Evolutionary conservation across 345 rosid species (phyloP).

Genomic region (Eucalyptus sideroxylon): DNA sequence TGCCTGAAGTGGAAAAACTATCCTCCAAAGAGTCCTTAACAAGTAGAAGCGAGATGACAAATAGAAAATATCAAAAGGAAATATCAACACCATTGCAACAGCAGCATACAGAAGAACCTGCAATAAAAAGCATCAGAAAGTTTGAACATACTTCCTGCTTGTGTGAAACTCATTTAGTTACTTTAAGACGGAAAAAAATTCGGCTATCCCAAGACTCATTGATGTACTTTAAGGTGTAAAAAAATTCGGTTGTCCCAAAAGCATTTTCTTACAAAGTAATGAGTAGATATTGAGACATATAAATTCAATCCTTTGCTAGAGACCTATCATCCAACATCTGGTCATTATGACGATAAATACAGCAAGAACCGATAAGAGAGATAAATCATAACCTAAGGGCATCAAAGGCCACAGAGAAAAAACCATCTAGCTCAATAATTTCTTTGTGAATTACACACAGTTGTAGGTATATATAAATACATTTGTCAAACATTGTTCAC

Average conservation of each 20-base stretch:
- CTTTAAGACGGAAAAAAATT: background rate
- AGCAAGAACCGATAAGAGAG: background rate
- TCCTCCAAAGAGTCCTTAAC: slow-evolving; percentile 80
- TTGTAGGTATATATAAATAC: background rate
- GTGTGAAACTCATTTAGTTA: background rate
- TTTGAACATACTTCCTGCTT: background rate
- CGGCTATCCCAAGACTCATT: background rate
- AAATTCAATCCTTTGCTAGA: background rate
- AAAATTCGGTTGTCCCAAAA: background rate
- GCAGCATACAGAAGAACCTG: slow-evolving; percentile 81
- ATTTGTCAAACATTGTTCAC: background rate
- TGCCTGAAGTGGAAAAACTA: slow-evolving; percentile 87
- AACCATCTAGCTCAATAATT: background rate
- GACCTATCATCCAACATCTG: background rate
- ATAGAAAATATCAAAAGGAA: slow-evolving; percentile 82
- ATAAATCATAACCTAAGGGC: background rate
- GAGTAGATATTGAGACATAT: background rate
- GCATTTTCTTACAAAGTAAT: background rate
- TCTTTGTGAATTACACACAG: background rate
- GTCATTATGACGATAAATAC: background rate
- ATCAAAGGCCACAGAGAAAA: background rate
- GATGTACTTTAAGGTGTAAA: background rate
- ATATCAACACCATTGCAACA: slow-evolving; percentile 53
- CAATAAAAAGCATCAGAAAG: slow-evolving; percentile 1
- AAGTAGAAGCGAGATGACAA: slow-evolving; percentile 75